Base-by-base conservation (phyloP, 345 rosid genomes). In the Citrus hindsii region DNA sequence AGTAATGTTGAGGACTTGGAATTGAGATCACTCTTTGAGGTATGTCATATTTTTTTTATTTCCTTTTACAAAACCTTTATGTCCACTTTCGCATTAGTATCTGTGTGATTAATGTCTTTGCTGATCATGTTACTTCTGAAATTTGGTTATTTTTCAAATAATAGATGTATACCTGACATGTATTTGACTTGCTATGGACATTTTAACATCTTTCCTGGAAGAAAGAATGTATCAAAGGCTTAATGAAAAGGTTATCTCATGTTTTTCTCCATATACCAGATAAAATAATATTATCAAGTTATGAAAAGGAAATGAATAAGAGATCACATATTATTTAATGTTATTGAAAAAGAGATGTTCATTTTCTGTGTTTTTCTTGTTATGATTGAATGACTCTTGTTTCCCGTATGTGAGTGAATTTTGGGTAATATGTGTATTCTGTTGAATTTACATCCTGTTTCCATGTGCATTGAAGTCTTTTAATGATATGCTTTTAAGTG, bases 1-100 rank as follows among this genome's bases (percentile, higher is more conserved):
- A 95, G 99, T 76, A 91, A 93, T 76, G 98, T 93, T 24, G 99
- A 95, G 68, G 98, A 95, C 82, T 83, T 91, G 33, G 99, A 95
- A 84, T 81, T 95, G 82, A 87, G 79, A 74, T 83, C 98, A 69
- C 94, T 95, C 51, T 95, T 95, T 79, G 97, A 93, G 98, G 98
- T 95, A 86, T 74, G 10, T 28, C 46, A 76, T 37, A 46, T 80
- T 72, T 21, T 42, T 37, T 61, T 24, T 42, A 13, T 33, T 14
- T 51, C 16, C 19, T 62, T 63, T 28, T 25, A 9, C 58, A 35
- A 24, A 24, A 48, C 27, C 14, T 21, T 14, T 24, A 3, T 37
- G 7, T 73, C 55, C 27, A 38, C 28, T 73, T 73, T 35, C 30
- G 66, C 76, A 56, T n/a, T 33, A 55, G 42, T 72, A 28, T 56